Evolutionary conservation across 2,329 filamentous ascomycete genomes (phyloP).

Genomic region (Anisogramma anomala): DNA sequence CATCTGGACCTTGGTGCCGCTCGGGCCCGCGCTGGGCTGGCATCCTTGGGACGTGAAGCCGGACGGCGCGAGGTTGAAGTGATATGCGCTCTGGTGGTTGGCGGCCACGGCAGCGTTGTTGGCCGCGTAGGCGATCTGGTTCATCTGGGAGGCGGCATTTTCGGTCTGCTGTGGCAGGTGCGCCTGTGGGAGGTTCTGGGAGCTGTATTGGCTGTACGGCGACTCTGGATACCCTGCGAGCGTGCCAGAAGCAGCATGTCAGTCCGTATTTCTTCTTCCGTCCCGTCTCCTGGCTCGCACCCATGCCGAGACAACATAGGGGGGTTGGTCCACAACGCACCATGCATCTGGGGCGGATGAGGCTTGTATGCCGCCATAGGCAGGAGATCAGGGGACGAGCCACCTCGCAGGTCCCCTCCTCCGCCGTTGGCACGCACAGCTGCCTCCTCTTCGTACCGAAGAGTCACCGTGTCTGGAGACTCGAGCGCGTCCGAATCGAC

Average conservation of each 20-base stretch:
- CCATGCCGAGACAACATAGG: too few relatives aligned
- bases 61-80: constrained; percentile 43
- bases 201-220: constrained; percentile 40
- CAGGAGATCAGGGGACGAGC: constrained; percentile 47
- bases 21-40: constrained; percentile 55
- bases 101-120: constrained; percentile 42
- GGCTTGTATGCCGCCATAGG: constrained; percentile 80
- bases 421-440: constrained; percentile 39
- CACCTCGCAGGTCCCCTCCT: constrained; percentile 37
- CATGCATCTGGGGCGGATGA: constrained; percentile 65
- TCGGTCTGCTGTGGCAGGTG: constrained; percentile 30
- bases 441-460: constrained; percentile 45
- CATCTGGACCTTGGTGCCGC: constrained; percentile 60
- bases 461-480: constrained; percentile 44
- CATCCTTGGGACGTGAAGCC: constrained; percentile 50
- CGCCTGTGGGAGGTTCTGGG: constrained; percentile 28
- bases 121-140: constrained; percentile 44
- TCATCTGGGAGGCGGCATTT: constrained; percentile 39
- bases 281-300: too few relatives aligned
- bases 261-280: too few relatives aligned
- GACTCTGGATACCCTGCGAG: constrained; percentile 30
- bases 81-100: constrained; percentile 38
- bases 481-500: constrained; percentile 43
- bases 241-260: neutral
- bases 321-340: too few relatives aligned